Conservation (phyloP, 106 monocot species). For the Narthecium ossifragum region DNA sequence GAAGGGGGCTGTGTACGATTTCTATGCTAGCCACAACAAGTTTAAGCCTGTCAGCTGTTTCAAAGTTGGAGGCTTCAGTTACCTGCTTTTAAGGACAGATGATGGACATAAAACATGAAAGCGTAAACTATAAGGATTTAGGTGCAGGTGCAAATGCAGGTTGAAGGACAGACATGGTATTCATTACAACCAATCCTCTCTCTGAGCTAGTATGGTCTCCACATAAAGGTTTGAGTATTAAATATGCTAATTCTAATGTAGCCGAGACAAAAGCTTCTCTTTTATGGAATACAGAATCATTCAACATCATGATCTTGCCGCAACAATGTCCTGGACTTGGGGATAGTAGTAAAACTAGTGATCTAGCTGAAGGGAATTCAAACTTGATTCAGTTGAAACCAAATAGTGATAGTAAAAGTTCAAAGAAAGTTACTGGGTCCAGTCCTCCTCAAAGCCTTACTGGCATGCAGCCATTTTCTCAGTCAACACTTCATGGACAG, state of each 20-base stretch:
- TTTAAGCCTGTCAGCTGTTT: too few relatives aligned
- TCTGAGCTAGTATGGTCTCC: conserved; percentile 61
- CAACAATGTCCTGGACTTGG: conserved; percentile 8
- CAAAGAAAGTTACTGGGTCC: not conserved
- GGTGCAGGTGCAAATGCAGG: conserved; percentile 55
- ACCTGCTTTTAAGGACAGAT: too few relatives aligned
- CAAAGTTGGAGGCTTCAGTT: too few relatives aligned
- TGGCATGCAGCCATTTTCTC: conserved; percentile 13
- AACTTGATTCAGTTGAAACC: conserved; percentile 12
- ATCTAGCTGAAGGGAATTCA: conserved; percentile 6
- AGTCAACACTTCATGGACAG: conserved; percentile 5
- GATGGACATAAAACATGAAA: too few relatives aligned
- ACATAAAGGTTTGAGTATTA: conserved; percentile 43
- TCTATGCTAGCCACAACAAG: too few relatives aligned
- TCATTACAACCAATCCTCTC: conserved; percentile 22
- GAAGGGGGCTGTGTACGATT: too few relatives aligned
- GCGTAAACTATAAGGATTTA: too few relatives aligned
- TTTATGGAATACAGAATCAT: conserved; percentile 50
- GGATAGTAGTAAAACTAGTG: conserved; percentile 8
- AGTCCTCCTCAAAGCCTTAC: conserved; percentile 2
- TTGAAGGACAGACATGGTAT: conserved; percentile 21
- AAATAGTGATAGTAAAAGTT: conserved; percentile 7
- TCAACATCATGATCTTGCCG: conserved; percentile 30
- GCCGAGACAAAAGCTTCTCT: conserved; percentile 31
- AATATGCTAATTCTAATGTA: conserved; percentile 20